Conservation (phyloP, 495 filamentous ascomycete species). For the Hypoxylon lenormandii region DNA sequence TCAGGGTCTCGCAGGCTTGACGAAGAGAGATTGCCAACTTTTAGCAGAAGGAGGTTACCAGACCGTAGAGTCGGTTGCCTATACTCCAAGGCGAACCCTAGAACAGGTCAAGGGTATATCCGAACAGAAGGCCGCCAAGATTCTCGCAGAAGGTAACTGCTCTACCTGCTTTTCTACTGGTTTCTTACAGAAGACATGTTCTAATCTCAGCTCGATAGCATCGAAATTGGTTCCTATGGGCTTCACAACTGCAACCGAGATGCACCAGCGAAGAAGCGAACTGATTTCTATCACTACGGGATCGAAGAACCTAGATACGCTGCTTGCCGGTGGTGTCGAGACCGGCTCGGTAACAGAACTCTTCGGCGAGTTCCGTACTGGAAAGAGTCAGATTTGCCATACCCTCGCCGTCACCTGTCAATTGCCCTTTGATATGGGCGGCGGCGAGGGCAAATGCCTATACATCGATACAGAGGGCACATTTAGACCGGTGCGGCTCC, state of each 20-base stretch:
- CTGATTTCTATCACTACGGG: conserved; percentile 97
- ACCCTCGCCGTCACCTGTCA: conserved; percentile 99
- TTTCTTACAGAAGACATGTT: not conserved
- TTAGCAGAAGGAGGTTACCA: conserved; percentile 92
- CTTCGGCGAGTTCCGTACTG: conserved; percentile 97
- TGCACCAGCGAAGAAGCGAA: conserved; percentile 95
- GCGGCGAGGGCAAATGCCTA: conserved; percentile 97
- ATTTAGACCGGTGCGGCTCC: conserved; percentile 88
- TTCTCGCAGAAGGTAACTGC: conserved; percentile 84
- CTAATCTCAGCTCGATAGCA: conserved; percentile 63
- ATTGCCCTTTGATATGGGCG: conserved; percentile 97
- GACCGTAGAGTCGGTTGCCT: conserved; percentile 94
- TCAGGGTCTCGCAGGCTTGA: conserved; percentile 83
- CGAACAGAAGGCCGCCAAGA: conserved; percentile 91
- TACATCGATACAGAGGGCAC: conserved; percentile 99
- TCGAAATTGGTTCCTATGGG: conserved; percentile 98
- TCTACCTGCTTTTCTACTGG: conserved; percentile 1
- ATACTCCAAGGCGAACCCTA: conserved; percentile 86
- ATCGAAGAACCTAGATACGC: conserved; percentile 94
- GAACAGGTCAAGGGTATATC: conserved; percentile 98
- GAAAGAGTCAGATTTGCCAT: conserved; percentile 98
- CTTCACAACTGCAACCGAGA: conserved; percentile 99
- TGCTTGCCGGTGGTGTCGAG: conserved; percentile 93
- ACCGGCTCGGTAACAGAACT: conserved; percentile 98
- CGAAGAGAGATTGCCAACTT: conserved; percentile 92